Evolutionary conservation across 768 basidiomycete species (phyloP).

Genomic region (Lactarius hengduanensis): DNA sequence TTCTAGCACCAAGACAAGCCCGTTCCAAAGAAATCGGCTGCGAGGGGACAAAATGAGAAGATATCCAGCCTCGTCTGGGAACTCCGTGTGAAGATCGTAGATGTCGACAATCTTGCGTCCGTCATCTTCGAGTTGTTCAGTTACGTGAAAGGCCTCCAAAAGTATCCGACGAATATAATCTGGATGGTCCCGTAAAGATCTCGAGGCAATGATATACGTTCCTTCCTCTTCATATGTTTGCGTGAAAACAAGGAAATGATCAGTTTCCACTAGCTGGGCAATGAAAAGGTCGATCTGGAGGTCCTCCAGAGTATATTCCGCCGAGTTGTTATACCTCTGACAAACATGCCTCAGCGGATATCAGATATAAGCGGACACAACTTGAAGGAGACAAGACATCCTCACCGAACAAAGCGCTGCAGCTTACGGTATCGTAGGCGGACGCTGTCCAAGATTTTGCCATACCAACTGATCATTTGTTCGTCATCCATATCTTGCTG

Average conservation of each 20-base stretch:
- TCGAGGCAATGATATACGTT: constrained; percentile 84
- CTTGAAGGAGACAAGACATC: background rate
- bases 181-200: constrained; percentile 69
- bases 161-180: constrained; percentile 78
- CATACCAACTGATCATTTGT: constrained; percentile 85
- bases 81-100: constrained; percentile 48
- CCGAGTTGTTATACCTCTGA: constrained; percentile 89
- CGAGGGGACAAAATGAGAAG: constrained; percentile 84
- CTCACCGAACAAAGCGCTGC: constrained; percentile 86
- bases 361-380: constrained; percentile 13
- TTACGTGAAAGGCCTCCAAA: constrained; percentile 79
- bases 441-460: constrained; percentile 91
- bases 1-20: constrained; percentile 75
- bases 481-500: constrained; percentile 67
- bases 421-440: constrained; percentile 90
- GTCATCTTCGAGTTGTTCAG: constrained; percentile 55
- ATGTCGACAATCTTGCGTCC: constrained; percentile 47
- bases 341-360: constrained; percentile 54
- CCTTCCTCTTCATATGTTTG: constrained; percentile 84
- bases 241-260: constrained; percentile 94
- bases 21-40: constrained; percentile 88
- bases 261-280: constrained; percentile 70
- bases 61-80: constrained; percentile 65
- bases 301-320: constrained; percentile 81
- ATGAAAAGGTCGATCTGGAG: constrained; percentile 79